Base-by-base conservation (phyloP, 164 flowering plant species). In the Tetrastigma voinierianum region DNA sequence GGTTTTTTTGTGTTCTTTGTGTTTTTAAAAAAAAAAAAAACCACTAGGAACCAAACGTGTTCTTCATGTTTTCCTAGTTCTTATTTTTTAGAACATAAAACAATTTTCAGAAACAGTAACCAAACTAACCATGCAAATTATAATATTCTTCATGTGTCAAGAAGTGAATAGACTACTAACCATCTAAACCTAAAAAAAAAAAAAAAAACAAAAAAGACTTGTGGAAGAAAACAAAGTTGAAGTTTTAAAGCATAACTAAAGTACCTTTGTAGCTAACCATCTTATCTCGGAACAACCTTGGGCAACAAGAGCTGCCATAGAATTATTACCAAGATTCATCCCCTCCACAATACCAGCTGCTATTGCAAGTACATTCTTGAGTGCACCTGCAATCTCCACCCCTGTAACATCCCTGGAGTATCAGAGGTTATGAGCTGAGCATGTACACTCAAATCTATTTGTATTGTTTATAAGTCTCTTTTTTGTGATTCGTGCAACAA, bases 241-340 rank as follows among this genome's bases (percentile, higher is more conserved):
- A 10, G 62, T 6, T 32, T 14, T 10, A 51, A 1, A 57, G 53
- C 18, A 56, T 18, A 61, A 14, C 13, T 19, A 20, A 53, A 14
- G 51, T 60, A 87, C 98, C 97, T 94, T 94, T 19, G 97, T 94
- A 59, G 98, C 97, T 56, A 94, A 73, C 98, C 97, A 94, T 61
- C 97, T 78, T 67, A 94, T 94, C 83, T 94, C 98, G 21, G 97
- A 88, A 78, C 98, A 94, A 71, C 98, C 98, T 82, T 94, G 98
- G 52, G 98, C 82, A 59, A 91, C 98, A 71, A 94, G 97, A 77
- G 98, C 98, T 46, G 98, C 98, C 98, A 94, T 94, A 44, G 90
- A 90, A 70, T 94, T 94, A 72, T 94, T 87, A 43, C 98, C 98
- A 70, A 90, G 91, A 78, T 90, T 77, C 94, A 94, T 84, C 56